Conservation (phyloP, 1,139 yeast species). For the Pichia sp. region DNA sequence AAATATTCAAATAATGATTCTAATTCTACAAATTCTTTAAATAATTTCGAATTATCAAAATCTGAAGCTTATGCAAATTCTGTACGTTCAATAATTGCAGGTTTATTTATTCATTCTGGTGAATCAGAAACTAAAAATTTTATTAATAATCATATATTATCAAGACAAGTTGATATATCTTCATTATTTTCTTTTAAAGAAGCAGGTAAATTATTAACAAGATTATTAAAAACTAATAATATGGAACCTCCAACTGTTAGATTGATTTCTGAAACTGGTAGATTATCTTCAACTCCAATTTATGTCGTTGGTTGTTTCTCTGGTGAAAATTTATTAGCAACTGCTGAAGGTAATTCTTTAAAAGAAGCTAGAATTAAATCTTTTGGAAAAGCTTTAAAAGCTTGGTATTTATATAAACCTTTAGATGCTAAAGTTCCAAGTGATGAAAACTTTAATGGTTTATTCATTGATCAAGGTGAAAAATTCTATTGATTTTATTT, state of each 20-base stretch:
- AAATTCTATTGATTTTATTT: constrained; percentile 29
- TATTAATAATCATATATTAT: constrained; percentile 64
- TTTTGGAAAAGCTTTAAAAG: constrained; percentile 81
- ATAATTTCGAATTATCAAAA: constrained; percentile 17
- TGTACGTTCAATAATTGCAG: constrained; percentile 68
- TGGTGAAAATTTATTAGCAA: constrained; percentile 80
- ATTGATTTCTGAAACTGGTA: constrained; percentile 88
- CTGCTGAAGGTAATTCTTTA: constrained; percentile 90
- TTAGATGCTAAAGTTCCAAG: constrained; percentile 56
- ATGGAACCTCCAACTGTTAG: constrained; percentile 72
- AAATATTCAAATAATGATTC: constrained; percentile 23
- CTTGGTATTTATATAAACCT: constrained; percentile 89
- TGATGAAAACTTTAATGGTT: constrained; percentile 42
- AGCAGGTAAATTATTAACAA: constrained; percentile 80
- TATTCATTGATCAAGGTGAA: constrained; percentile 51
- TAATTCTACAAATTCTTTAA: constrained; percentile 12
- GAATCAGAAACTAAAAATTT: constrained; percentile 56
- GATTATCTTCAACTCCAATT: constrained; percentile 76
- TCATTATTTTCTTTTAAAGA: constrained; percentile 72
- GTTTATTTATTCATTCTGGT: constrained; percentile 61
- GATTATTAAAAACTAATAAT: constrained; percentile 73
- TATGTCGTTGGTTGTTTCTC: constrained; percentile 88
- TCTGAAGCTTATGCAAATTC: constrained; percentile 40
- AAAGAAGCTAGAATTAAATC: constrained; percentile 91
- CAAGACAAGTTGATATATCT: constrained; percentile 69